phyloP scores from a whole-genome alignment of 768 basidiomycete species.

The Agrocybe praecox region DNA sequence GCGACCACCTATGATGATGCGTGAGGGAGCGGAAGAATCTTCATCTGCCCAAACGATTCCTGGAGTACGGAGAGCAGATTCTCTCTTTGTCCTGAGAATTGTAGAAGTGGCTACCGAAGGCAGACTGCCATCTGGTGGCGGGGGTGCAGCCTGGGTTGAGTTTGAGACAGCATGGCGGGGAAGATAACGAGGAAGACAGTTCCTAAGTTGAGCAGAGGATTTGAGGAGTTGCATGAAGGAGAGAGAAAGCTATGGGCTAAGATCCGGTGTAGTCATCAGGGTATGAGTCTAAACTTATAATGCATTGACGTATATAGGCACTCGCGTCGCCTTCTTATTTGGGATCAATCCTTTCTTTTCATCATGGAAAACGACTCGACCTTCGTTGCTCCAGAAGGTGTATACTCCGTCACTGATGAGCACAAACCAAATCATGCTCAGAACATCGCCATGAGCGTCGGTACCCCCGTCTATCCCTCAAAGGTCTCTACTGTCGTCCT shows the following conservation, averaged over 20 bases:
- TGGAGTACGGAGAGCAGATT: conserved; percentile 70
- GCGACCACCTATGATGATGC: conserved; percentile 64
- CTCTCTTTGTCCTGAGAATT: conserved; percentile 65
- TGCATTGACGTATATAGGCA: conserved; percentile 3
- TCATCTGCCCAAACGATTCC: conserved; percentile 75
- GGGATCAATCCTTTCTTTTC: conserved; percentile 8
- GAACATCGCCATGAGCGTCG: conserved; percentile 38
- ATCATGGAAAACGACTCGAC: conserved; percentile 82
- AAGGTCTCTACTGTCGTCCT: conserved; percentile 63
- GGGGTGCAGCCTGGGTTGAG: conserved; percentile 58
- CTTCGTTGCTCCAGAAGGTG: conserved; percentile 88
- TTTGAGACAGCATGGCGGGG: conserved; percentile 37
- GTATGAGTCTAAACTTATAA: conserved; percentile 16
- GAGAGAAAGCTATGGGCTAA: conserved; percentile 31
- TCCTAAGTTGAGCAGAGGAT: conserved; percentile 18
- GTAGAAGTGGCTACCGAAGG: conserved; percentile 73
- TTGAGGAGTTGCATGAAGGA: conserved; percentile 38
- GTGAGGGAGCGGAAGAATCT: conserved; percentile 42
- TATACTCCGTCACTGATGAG: conserved; percentile 87
- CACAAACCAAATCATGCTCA: conserved; percentile 64
- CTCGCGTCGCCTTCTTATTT: conserved; percentile 20
- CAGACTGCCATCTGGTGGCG: conserved; percentile 80
- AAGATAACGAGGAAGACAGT: conserved; percentile 19
- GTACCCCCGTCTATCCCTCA: conserved; percentile 54
- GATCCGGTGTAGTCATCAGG: conserved; percentile 40